These are phyloP conservation scores for Gloeopeniophorella convolvens DNA, from an alignment of 768 basidiomycete genomes.

Conservation along the genomic window DNA sequence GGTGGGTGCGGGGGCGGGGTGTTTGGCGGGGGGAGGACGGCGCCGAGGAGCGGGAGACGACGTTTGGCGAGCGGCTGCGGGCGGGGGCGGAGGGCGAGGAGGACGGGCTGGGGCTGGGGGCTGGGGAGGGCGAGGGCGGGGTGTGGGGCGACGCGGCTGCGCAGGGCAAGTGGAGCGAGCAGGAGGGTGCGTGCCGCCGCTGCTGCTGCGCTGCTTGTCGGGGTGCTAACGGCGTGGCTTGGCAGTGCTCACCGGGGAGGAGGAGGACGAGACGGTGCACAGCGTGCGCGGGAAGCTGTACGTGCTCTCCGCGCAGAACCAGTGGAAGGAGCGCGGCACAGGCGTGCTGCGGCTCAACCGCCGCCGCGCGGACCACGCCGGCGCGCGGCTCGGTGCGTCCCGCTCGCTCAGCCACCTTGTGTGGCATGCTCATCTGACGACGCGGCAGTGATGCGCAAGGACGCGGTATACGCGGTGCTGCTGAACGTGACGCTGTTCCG, in stretches of 20 bases:
- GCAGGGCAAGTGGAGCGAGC: constrained; percentile 52
- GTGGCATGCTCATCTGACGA: not conserved
- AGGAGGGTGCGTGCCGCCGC: constrained; percentile 46
- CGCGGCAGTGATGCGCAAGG: constrained; percentile 72
- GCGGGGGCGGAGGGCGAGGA: constrained; percentile 57
- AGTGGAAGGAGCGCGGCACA: constrained; percentile 76
- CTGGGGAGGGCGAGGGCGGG: constrained; percentile 28
- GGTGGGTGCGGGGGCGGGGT: constrained; percentile 19
- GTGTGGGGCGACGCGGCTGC: constrained; percentile 42
- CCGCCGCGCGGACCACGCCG: constrained; percentile 50
- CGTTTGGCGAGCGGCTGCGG: constrained; percentile 62
- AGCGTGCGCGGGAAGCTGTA: constrained; percentile 77
- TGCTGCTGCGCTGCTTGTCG: too few relatives aligned
- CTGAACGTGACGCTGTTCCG: constrained; percentile 71
- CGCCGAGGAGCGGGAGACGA: constrained; percentile 10
- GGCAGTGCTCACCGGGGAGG: constrained; percentile 76
- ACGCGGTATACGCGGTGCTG: constrained; percentile 69
- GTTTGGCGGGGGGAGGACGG: constrained; percentile 11
- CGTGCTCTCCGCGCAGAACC: constrained; percentile 45
- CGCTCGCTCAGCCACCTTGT: not conserved
- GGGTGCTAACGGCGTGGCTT: too few relatives aligned
- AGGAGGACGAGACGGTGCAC: constrained; percentile 71
- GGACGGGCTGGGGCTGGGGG: constrained; percentile 29
- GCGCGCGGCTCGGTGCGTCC: constrained; percentile 58
- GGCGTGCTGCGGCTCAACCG: constrained; percentile 70